phyloP scores from a whole-genome alignment of 2,329 filamentous ascomycete species.

The Arthrobotrys entomopaga region DNA sequence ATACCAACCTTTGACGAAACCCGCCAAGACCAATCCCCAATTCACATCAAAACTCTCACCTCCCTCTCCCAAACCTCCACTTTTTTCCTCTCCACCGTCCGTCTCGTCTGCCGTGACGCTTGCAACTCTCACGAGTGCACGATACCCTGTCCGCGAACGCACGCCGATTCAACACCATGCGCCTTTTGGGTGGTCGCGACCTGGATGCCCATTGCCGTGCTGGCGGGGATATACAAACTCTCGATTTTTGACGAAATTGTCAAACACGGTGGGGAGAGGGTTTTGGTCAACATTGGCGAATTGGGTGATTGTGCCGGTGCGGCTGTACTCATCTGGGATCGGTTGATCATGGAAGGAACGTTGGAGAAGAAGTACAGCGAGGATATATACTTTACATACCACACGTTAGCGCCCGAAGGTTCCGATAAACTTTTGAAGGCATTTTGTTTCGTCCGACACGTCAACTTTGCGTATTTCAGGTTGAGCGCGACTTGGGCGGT shows the following conservation, averaged over 20 bases:
- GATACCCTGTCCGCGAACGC: constrained; percentile 14
- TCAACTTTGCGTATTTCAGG: constrained; percentile 33
- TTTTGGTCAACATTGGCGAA: neutral
- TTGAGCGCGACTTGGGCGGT: constrained; percentile 27
- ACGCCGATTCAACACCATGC: constrained; percentile 7
- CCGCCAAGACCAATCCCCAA: constrained; percentile 40
- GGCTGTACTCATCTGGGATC: constrained; percentile 37
- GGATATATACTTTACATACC: constrained; percentile 29
- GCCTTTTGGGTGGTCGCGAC: constrained; percentile 41
- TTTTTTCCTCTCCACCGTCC: constrained; percentile 33
- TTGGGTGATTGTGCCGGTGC: neutral
- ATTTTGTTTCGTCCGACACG: constrained; percentile 27
- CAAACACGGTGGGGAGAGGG: constrained; percentile 1
- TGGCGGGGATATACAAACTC: constrained; percentile 34
- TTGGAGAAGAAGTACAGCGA: constrained; percentile 17
- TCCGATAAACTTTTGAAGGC: constrained; percentile 36
- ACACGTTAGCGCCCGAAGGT: neutral
- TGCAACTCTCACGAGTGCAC: constrained; percentile 18
- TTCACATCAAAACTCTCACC: constrained; percentile 41
- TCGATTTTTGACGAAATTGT: constrained; percentile 28
- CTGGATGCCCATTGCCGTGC: constrained; percentile 46
- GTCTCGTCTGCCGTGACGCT: constrained; percentile 34
- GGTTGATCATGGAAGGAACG: constrained; percentile 31
- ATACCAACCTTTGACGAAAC: constrained; percentile 47
- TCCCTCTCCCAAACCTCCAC: constrained; percentile 26